A percentile compares a stretch with the other conserved stretches of the same genome.
Evolutionary conservation across 176 grass and related monocot genomes (phyloP).

Genomic region (Musa schizocarpa): DNA sequence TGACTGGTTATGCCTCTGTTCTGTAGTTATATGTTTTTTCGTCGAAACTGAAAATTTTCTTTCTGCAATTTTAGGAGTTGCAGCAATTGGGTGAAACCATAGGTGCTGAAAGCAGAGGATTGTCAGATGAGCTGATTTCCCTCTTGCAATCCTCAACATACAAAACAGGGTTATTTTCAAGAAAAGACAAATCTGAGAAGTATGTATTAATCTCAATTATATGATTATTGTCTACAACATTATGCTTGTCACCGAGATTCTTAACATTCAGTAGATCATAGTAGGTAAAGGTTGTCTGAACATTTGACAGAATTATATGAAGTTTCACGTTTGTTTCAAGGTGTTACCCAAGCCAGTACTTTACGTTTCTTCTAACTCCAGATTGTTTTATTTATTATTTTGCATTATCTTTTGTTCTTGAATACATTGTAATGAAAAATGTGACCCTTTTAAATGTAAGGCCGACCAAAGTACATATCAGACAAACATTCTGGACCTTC

Average conservation of each 20-base stretch:
- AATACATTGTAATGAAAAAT: too few species aligned
- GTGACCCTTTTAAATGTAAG: not conserved
- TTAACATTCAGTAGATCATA: not conserved
- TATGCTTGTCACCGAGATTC: not conserved
- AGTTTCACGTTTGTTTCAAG: not conserved
- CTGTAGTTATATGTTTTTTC: not conserved
- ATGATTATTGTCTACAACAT: not conserved
- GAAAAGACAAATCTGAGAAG: conserved; percentile 71
- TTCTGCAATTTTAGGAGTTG: conserved; percentile 45
- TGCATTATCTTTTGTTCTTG: not conserved
- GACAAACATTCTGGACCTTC: not conserved
- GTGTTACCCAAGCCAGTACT: not conserved
- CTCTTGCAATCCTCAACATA: conserved; percentile 47
- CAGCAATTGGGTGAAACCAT: conserved; percentile 78
- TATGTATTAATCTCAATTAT: conserved; percentile 29
- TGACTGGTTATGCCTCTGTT: not conserved
- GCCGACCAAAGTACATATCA: not conserved
- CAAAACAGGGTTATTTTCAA: conserved; percentile 73
- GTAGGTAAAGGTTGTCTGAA: not conserved
- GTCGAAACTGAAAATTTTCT: conserved; percentile 6
- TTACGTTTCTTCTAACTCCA: not conserved
- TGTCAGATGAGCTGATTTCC: conserved; percentile 51
- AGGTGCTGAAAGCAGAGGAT: conserved; percentile 67
- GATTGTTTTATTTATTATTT: not conserved
- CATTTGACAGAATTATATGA: not conserved